Evolutionary conservation across 768 basidiomycete species (phyloP), one percentile per base, ranked within the genome.

Genomic region (Roridomyces roridus): DNA sequence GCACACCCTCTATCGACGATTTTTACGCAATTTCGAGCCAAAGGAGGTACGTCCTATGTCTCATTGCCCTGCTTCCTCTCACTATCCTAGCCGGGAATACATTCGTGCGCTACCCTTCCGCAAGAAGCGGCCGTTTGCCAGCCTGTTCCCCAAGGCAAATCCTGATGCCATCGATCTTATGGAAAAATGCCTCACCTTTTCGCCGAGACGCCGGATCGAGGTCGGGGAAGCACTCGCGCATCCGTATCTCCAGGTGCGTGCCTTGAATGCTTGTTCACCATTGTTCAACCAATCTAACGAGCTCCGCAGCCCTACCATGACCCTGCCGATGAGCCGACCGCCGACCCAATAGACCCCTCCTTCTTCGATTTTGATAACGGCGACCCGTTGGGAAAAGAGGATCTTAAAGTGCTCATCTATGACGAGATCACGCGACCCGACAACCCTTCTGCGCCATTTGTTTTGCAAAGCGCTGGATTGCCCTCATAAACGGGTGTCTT

Each of bases 11-110:
- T 9, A 86, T 97, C 67, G 96, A 97, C 65, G 95, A 97, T 67
- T 96, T 97, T 70, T 93, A 96, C 62, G 93, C 92, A 6, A 96
- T 96, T 67, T 92, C 87, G 18, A 90, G 91, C 4, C 77, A 82
- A 8, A 72, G 90, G 41, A 80, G 50, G 50, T 43, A 17, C 10
- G 50, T n/a, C 5, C 36, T 36, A n/a, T 20, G 34, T 47, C 25
- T 28, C 15, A 46, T 24, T 18, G 12, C 12, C 26, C 23, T 21
- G 5, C 10, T 5, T 36, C 18, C 36, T 24, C 17, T 3, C 31
- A 3, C 7, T 15, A 3, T 11, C 15, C 7, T 15, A 34, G 31
- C 31, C 82, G 94, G 48, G 94, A 95, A 68, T 95, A 94, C 65
- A 89, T 96, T 54, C 87, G 94, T 2, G 91, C 94, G 0, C 77